Base-by-base conservation (phyloP, 2,329 filamentous ascomycete species). In the Claviceps pazoutovae region DNA sequence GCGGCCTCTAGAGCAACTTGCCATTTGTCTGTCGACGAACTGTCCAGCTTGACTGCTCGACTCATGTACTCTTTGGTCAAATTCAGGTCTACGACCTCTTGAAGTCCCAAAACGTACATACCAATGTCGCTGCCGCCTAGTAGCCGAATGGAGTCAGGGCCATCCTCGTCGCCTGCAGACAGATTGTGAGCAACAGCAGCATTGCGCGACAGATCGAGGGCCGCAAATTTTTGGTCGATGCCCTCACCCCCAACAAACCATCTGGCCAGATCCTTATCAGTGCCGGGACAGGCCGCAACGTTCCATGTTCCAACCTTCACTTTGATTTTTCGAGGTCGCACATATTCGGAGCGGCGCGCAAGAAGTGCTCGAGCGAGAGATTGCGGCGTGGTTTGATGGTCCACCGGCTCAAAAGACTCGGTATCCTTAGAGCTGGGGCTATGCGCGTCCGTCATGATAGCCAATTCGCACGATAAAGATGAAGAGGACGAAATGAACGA, bases 251-350 rank as follows among this genome's bases (percentile, higher is more conserved):
- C 74, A 7, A 94, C 77, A 64, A 98, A 96, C 93, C 93, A 98
- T 36, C 79, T 80, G 7, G 81, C 85, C 5, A 98, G 71, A 63
- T 97, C 93, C 58, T 88, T 86, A 66, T 95, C 89, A 0, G 88
- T 89, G 23, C 86, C 88, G 13, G 86, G 81, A 57, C 86, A 83
- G 1, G 84, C 83, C 4, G 89, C 93, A 16, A 95, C 88, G 67
- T 98, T 98, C 93, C 93, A 98, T 0, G 87, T 85, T 43, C 91
- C 93, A 49, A 98, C 77, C 68, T 96, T 96, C 66, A 98, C 79
- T 57, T 83, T 83, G 59, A 95, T 80, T 49, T 78, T 78, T 64
- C 83, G 83, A 44, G 82, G 79, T 39, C 82, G 79, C 26, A 85
- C 84, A 65, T 90, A 98, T 65, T 97, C 90, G 48, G 78, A 71